Evolutionary conservation across 768 basidiomycete species (phyloP), one percentile per base, ranked within the genome.

Genomic region (Rhizopogon salebrosus): DNA sequence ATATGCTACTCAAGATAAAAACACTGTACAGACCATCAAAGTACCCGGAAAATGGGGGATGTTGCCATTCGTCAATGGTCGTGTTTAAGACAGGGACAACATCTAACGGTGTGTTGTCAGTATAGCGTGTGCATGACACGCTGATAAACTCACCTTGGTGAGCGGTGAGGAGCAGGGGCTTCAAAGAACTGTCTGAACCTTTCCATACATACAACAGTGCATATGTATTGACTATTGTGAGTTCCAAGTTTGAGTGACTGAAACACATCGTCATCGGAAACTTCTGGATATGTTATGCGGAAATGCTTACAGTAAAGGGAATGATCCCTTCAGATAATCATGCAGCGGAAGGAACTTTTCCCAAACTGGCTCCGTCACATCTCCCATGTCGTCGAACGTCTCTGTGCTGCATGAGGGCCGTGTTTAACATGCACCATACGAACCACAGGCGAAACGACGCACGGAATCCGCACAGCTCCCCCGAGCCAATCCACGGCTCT

Each of bases 121-220:
- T 10, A 37, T 24, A 9, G n/a, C n/a, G 23, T n/a, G 29, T 22
- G 27, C 11, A 11, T 29, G 22, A 41, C 20, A 13, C 22, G 42
- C 23, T 20, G n/a, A 27, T n/a, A 14, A 49, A 49, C 50, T 49
- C 13, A 34, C 77, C 85, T 73, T 85, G 84, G 62, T 87, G 85
- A 2, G 78, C 84, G n/a, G 79, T 76, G 38, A 87, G 65, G 11
- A 92, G 70, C 14, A 90, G 58, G 0, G 90, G 89, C 63, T 88
- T 87, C 45, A 46, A 16, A 1, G 73, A 68, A 10, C 65, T 53
- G 57, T 89, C 75, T 3, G 78, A 75, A 1, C 89, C 89, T 49
- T 76, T 70, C 88, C 89, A 91, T 45, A 82, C 78, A 62, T 80
- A 88, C 7, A 89, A 65, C n/a, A 91, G 73, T 0, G 80, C 89